Evolutionary conservation across 495 filamentous ascomycete species (phyloP).

Genomic region (Cryomyces minteri): DNA sequence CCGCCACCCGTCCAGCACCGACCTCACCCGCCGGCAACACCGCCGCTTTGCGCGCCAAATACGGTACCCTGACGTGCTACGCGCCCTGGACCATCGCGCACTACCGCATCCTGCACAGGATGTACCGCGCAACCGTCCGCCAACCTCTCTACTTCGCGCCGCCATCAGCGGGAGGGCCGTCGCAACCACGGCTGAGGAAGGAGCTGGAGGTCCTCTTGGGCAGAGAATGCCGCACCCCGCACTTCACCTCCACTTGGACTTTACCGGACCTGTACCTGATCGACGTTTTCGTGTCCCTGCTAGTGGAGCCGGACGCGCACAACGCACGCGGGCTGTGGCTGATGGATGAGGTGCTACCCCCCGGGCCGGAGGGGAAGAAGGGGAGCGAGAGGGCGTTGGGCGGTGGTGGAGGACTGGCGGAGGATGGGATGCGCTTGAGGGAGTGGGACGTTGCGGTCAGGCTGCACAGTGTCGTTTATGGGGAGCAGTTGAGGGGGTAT

Average conservation of each 20-base stretch:
- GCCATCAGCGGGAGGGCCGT: no score
- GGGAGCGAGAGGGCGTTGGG: no score
- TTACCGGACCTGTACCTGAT: conserved; percentile 4
- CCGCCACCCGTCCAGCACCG: conserved; percentile 6
- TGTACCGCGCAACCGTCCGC: conserved; percentile 10
- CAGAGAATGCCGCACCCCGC: not conserved
- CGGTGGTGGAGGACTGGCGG: no score
- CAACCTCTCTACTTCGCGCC: conserved; percentile 7
- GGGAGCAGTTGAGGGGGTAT: no score
- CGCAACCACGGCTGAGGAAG: not conserved
- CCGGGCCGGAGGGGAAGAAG: no score
- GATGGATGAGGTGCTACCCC: no score
- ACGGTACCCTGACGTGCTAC: conserved; percentile 7
- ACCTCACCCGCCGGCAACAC: not conserved
- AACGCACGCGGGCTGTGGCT: no score
- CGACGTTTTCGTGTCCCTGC: conserved; percentile 6
- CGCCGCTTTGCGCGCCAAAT: not conserved
- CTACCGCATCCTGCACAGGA: conserved; percentile 12
- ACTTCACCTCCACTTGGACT: not conserved
- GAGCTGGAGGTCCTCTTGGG: not conserved
- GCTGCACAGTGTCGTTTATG: no score
- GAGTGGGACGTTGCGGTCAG: no score
- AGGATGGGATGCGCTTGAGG: no score
- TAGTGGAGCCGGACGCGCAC: not conserved
- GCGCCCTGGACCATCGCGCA: conserved; percentile 17